These are phyloP conservation scores for Amanita muscaria DNA, from an alignment of 768 basidiomycete species.

Conservation along the genomic window DNA sequence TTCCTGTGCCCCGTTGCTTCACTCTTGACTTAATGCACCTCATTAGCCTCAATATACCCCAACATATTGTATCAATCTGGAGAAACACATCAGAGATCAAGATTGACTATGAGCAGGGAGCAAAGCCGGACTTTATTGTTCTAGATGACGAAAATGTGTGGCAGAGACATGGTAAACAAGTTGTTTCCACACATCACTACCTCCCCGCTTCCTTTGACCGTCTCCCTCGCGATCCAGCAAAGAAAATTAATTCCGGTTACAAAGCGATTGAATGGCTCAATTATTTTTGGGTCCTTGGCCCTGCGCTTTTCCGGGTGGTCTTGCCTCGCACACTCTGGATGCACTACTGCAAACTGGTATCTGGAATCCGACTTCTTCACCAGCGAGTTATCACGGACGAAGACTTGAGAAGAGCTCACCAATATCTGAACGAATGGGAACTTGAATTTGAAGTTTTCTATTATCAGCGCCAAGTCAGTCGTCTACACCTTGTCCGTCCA, in stretches of 20 bases:
- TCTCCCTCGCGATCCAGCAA: constrained; percentile 22
- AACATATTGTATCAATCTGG: background rate
- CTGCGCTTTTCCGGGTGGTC: constrained; percentile 16
- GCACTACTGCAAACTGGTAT: constrained; percentile 18
- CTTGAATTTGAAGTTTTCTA: constrained; percentile 23
- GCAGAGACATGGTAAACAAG: constrained; percentile 8
- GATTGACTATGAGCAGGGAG: background rate
- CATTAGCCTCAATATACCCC: background rate
- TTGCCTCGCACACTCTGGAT: constrained; percentile 15
- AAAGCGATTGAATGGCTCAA: constrained; percentile 21
- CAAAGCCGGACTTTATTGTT: background rate
- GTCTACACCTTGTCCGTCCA: constrained; percentile 23
- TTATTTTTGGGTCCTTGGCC: constrained; percentile 21
- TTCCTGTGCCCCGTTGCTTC: background rate
- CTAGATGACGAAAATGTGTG: background rate
- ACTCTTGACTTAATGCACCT: constrained; percentile 1
- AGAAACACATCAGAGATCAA: background rate
- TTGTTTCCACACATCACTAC: constrained; percentile 1
- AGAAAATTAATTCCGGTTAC: constrained; percentile 23
- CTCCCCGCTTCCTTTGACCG: constrained; percentile 18
- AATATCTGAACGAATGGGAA: constrained; percentile 15
- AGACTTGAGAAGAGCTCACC: constrained; percentile 13
- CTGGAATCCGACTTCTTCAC: constrained; percentile 15
- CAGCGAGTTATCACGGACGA: constrained; percentile 12
- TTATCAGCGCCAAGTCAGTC: constrained; percentile 14